Evolutionary conservation across 2,329 filamentous ascomycete species (phyloP).

Genomic region (Cercospora zeina): DNA sequence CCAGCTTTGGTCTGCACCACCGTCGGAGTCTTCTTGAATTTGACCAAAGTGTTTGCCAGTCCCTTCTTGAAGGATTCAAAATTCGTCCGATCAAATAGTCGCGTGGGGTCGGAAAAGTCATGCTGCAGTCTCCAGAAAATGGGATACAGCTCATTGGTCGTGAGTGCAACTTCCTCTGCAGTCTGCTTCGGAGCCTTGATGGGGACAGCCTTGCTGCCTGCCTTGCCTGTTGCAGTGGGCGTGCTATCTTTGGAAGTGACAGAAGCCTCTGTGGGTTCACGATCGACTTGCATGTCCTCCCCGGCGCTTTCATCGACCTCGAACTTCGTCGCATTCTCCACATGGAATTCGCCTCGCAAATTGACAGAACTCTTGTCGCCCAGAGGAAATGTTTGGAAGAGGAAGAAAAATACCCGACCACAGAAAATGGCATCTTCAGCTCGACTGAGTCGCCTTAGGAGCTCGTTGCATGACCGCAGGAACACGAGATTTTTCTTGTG

Average conservation of each 20-base stretch:
- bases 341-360: constrained; percentile 89
- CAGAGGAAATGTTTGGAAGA: constrained; percentile 96
- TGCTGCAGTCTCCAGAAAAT: constrained; percentile 93
- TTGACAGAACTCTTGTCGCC: constrained; percentile 98
- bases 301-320: constrained; percentile 54
- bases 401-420: constrained; percentile 94
- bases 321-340: constrained; percentile 87
- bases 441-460: constrained; percentile 87
- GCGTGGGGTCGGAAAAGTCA: constrained; percentile 85
- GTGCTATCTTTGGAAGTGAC: constrained; percentile 29
- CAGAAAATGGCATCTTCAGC: constrained; percentile 98
- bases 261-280: constrained; percentile 22
- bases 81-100: constrained; percentile 68
- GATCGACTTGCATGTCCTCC: constrained; percentile 66
- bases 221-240: constrained; percentile 28
- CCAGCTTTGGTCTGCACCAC: constrained; percentile 70
- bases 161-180: constrained; percentile 54
- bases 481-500: constrained; percentile 85
- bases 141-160: constrained; percentile 76
- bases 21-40: constrained; percentile 70
- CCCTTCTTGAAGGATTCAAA: constrained; percentile 66
- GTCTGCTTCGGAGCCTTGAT: constrained; percentile 32
- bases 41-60: constrained; percentile 63
- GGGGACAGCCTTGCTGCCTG: constrained; percentile 33
- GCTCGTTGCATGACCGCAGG: constrained; percentile 90